Evolutionary conservation across 192 early-diverging fungal species (phyloP), one percentile per base, ranked within the genome.

Genomic region (Coemansia erecta): DNA sequence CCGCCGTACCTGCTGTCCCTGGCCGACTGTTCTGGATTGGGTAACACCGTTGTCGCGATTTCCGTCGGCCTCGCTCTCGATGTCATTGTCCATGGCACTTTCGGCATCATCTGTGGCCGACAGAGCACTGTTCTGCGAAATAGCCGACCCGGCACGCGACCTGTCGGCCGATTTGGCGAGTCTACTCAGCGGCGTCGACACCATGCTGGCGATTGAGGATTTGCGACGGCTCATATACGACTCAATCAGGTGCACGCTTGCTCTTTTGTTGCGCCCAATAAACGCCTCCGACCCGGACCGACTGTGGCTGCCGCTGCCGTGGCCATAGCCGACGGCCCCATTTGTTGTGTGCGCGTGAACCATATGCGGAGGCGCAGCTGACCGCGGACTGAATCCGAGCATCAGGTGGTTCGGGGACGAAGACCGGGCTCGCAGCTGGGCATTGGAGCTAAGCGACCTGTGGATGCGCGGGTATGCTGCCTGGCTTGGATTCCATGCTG

Each of bases 381-480:
- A 44, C 7, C 53, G 50, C 12, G 56, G 59, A 4, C 23, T 47
- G 12, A 22, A 45, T 19, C 58, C 47, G 2, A 61, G 47, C n/a
- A 48, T n/a, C 11, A 42, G n/a, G 18, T 53, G 63, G 45, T 47
- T 51, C 9, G 70, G 64, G 43, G 68, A 66, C 26, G 68, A 60
- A 53, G 63, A 58, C 42, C 64, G 73, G 8, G 64, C 53, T 37
- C 60, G 56, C 41, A 31, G 46, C 11, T 61, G 64, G 35, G 62
- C 68, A 52, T 60, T 44, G 42, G 57, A 59, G 64, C 73, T 70
- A 23, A 70, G 56, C 22, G 73, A 67, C 14, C 73, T 24, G 50
- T 61, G 50, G 9, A 56, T 37, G 31, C 73, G 67, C 63, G 65
- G 47, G 12, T 50, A 49, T 14, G 67, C 52, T 11, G 59, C 24